Base-by-base conservation (phyloP, 2,329 filamentous ascomycete genomes). In the Pseudomassariella vexata region DNA sequence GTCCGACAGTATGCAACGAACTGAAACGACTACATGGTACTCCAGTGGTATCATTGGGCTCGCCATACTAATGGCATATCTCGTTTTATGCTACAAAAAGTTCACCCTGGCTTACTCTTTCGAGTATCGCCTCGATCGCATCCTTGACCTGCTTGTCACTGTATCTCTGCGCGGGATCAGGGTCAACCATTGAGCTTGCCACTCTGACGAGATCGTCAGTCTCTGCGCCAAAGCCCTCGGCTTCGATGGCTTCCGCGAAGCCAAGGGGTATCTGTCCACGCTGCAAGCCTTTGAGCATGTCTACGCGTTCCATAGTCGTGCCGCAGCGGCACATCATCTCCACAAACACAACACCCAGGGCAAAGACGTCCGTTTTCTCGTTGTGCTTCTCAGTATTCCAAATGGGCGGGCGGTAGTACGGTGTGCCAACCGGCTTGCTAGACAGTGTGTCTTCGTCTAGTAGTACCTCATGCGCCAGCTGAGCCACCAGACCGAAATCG, bases 401-500 rank as follows among this genome's bases (percentile, higher is more conserved):
- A 5, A 37, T 29, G 3, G 66, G 62, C 3, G 77, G 78, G 5
- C 73, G 68, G 43, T 82, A 82, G 41, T 79, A 72, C 35, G 79
- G 68, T 0, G 78, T 82, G 2, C 77, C 77, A 2, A 79, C 75
- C 0, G 66, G 62, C 19, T 65, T 68, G 20, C 48, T 47, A 9
- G 16, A 11, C 2, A 10, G 24, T 3, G 24, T 15, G 2, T 11
- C 24, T 15, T 8, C n/a, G n/a, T n/a, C n/a, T n/a, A n/a, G n/a
- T n/a, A n/a, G n/a, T n/a, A n/a, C n/a, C n/a, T n/a, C n/a, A n/a
- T 45, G 41, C 49, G 57, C 23, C 60, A 70, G 27, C 73, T 65
- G 33, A 10, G 74, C 70, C 3, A 82, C 79, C 2, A 83, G 67
- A 1, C 78, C 78, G 41, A 83, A 82, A 47, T 83, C 78, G 3